Percentiles rank a stretch among this genome's conserved stretches.
Evolutionary conservation across 352 stramenopile genomes (phyloP).

Genomic region (Saprolegnia parasitica): DNA sequence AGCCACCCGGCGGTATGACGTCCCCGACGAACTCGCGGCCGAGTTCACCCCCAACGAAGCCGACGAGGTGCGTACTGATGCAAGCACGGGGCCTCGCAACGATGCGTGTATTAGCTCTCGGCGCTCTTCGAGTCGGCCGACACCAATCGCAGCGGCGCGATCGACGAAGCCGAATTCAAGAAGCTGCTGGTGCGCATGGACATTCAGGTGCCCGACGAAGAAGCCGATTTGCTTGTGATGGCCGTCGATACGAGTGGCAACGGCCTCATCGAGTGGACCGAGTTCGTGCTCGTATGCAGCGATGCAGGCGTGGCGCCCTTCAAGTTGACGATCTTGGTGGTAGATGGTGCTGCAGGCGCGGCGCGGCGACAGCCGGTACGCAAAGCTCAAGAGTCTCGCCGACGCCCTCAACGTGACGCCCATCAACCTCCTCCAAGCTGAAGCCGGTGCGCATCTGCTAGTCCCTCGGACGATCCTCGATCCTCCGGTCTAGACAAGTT

Average conservation of each 20-base stretch:
- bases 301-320: no score
- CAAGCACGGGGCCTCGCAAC: not conserved
- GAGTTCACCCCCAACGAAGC: slow-evolving; percentile 46
- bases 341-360: slow-evolving; percentile 33
- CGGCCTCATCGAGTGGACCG: slow-evolving; percentile 53
- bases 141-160: slow-evolving; percentile 45
- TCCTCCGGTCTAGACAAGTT: slow-evolving; percentile 45
- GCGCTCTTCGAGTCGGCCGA: slow-evolving; percentile 61
- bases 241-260: slow-evolving; percentile 56
- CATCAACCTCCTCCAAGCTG: slow-evolving; percentile 53
- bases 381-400: slow-evolving; percentile 43
- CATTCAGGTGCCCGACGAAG: slow-evolving; percentile 41
- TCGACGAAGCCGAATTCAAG: slow-evolving; percentile 62
- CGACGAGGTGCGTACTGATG: slow-evolving; percentile 36
- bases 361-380: slow-evolving; percentile 45
- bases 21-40: slow-evolving; percentile 32
- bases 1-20: not conserved
- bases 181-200: slow-evolving; percentile 50
- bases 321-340: not conserved
- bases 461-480: no score
- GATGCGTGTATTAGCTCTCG: slow-evolving; percentile 32
- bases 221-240: slow-evolving; percentile 47
- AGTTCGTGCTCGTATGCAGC: slow-evolving; percentile 53
- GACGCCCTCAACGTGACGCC: slow-evolving; percentile 56
- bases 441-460: slow-evolving; percentile 37